Evolutionary conservation across 352 stramenopile genomes (phyloP).

Genomic region (Halophytophthora polymorphica): DNA sequence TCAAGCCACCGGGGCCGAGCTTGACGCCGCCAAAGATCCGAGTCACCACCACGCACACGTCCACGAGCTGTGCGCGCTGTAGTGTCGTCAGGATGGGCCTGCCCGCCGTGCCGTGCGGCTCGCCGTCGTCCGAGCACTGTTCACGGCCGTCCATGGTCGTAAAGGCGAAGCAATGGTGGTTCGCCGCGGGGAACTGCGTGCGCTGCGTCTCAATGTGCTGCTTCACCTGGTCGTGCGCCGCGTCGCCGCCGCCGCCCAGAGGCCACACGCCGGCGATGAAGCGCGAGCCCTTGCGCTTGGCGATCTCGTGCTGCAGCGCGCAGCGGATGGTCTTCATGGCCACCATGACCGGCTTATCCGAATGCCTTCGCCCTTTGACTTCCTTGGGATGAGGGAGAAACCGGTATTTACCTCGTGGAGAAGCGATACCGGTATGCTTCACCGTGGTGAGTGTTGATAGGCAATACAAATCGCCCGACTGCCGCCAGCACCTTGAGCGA

Average conservation of each 20-base stretch:
- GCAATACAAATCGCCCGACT: too few relatives aligned
- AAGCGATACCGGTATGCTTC: too few relatives aligned
- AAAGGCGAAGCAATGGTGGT: conserved; percentile 69
- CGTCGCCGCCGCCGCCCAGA: conserved; percentile 20
- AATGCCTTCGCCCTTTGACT: too few relatives aligned
- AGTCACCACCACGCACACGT: conserved; percentile 73
- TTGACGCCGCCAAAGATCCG: conserved; percentile 74
- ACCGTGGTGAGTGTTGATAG: too few relatives aligned
- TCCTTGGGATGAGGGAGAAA: too few relatives aligned
- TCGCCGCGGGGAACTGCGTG: conserved; percentile 46
- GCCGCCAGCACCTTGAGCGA: too few relatives aligned
- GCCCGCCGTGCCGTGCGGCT: conserved; percentile 70
- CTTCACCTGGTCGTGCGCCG: conserved; percentile 37
- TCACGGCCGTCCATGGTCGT: conserved; percentile 42
- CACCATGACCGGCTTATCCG: too few relatives aligned
- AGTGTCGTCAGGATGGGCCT: conserved; percentile 60
- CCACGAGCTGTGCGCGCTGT: conserved; percentile 55
- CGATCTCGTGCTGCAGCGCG: conserved; percentile 67
- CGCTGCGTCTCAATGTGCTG: conserved; percentile 43
- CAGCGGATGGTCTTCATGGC: conserved; percentile 40
- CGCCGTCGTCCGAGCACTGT: conserved; percentile 69
- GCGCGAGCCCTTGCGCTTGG: conserved; percentile 79
- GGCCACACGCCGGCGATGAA: conserved; percentile 74
- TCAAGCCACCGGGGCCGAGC: conserved; percentile 66
- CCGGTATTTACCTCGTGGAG: too few relatives aligned